Base-by-base conservation (phyloP, 1,139 yeast genomes). In the Meyerozyma smithsonii region DNA sequence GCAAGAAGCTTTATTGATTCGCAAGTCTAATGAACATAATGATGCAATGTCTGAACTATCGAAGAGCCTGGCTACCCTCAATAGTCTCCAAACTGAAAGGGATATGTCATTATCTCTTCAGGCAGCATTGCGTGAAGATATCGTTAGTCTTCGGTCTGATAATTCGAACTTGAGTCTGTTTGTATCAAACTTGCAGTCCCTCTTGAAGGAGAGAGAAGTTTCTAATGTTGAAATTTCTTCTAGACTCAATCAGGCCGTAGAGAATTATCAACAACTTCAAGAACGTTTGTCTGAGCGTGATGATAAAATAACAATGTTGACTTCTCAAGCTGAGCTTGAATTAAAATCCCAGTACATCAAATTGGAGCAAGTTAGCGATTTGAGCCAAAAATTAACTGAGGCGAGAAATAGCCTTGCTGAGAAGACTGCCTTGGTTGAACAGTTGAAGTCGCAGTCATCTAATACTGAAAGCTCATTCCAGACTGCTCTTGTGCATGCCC, bases 301-400 rank as follows among this genome's bases (percentile, higher is more conserved):
- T 36, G 74, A 69, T 42, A 74, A 74, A 42, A 63, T 77, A 26
- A 64, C 64, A 32, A 66, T 72, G 17, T 57, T 72, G 36, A 52
- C 75, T 10, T 68, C 62, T 39, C 79, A 79, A 43, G 72, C 79
- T 26, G 84, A 78, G 40, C 60, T 74, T 43, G 83, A 83, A 18
- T 59, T 76, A 36, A 75, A 73, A 44, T 79, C 85, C 36, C 84
- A 80, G 51, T 87, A 84, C 52, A 68, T 76, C 15, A 81, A 82
- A 55, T 69, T 85, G 42, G 92, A 84, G 44, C 68, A 73, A 32
- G 69, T 83, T 20, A 65, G 65, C 34, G 85, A 83, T 43, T 55
- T 79, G 28, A 62, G 71, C 25, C 50, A 64, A 19, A 54, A 68
- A 5, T 64, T 75, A 17, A 55, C 81, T 41, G 61, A 63, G 4